Percentiles rank a stretch among this genome's conserved stretches.
Conservation (phyloP, 352 stramenopile genomes). For the Globisporangium rhizosaccharum region DNA sequence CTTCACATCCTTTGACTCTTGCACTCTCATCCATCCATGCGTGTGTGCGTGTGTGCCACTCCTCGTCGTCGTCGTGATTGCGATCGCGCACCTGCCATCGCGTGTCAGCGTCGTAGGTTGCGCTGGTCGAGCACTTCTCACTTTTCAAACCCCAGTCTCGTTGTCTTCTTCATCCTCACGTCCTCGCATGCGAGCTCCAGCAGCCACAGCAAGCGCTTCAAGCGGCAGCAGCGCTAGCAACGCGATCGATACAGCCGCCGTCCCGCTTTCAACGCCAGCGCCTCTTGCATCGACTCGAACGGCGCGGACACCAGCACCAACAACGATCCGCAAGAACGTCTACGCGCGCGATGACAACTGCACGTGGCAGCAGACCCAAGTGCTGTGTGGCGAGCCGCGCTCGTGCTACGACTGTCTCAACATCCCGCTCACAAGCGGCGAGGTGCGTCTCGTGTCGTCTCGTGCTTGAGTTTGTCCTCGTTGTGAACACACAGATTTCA, state of each 20-base stretch:
- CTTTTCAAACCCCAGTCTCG: too few species aligned
- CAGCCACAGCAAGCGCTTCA: neutral
- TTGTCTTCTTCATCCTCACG: neutral
- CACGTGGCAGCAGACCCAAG: conserved; percentile 44
- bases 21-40: too few species aligned
- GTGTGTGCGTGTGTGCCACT: neutral
- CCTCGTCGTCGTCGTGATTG: neutral
- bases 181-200: neutral
- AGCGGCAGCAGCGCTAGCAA: neutral
- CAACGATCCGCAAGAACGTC: conserved; percentile 20
- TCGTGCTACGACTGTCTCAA: conserved; percentile 40
- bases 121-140: too few species aligned
- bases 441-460: neutral
- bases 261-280: conserved; percentile 8
- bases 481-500: conserved; percentile 12
- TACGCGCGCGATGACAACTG: conserved; percentile 32
- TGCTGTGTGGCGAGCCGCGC: conserved; percentile 21
- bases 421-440: conserved; percentile 4
- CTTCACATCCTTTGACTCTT: neutral
- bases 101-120: neutral
- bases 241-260: conserved; percentile 15
- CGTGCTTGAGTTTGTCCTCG: neutral
- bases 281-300: conserved; percentile 10
- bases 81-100: conserved; percentile 1
- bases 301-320: neutral